Conservation (phyloP, 176 grass and related monocot genomes). For the Oryza rufipogon region DNA sequence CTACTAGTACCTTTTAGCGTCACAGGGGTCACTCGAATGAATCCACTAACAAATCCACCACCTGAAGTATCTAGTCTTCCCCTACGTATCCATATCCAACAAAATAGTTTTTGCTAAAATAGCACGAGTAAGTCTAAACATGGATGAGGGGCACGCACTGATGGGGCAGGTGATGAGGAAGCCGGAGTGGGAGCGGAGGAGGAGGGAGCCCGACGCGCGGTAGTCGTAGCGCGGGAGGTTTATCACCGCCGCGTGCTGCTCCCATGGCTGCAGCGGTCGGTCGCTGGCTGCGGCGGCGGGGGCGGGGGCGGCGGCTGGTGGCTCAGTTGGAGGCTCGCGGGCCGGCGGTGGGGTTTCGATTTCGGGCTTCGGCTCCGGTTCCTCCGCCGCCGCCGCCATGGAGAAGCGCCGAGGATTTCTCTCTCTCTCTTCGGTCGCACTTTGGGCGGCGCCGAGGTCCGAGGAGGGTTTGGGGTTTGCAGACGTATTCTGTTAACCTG, state of each 20-base stretch:
- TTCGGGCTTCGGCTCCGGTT: constrained; percentile 23
- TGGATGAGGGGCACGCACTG: constrained; percentile 53
- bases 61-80: background rate
- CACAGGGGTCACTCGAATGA: background rate
- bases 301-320: background rate
- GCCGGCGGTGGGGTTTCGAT: background rate
- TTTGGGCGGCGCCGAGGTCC: background rate
- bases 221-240: constrained; percentile 95
- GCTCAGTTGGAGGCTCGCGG: constrained; percentile 21
- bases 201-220: constrained; percentile 67
- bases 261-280: constrained; percentile 67
- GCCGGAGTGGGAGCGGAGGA: constrained; percentile 72
- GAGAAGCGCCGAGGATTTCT: background rate
- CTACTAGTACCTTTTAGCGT: background rate
- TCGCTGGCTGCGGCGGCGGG: constrained; percentile 17
- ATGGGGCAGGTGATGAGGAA: constrained; percentile 99
- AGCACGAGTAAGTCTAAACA: background rate
- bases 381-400: constrained; percentile 48
- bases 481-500: background rate
- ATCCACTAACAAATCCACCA: constrained; percentile 15
- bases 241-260: constrained; percentile 87
- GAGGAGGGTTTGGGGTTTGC: constrained; percentile 1
- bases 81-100: background rate
- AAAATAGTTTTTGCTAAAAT: background rate
- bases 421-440: constrained; percentile 1